phyloP scores from a whole-genome alignment of 495 filamentous ascomycete genomes.

The Podospora anserina region DNA sequence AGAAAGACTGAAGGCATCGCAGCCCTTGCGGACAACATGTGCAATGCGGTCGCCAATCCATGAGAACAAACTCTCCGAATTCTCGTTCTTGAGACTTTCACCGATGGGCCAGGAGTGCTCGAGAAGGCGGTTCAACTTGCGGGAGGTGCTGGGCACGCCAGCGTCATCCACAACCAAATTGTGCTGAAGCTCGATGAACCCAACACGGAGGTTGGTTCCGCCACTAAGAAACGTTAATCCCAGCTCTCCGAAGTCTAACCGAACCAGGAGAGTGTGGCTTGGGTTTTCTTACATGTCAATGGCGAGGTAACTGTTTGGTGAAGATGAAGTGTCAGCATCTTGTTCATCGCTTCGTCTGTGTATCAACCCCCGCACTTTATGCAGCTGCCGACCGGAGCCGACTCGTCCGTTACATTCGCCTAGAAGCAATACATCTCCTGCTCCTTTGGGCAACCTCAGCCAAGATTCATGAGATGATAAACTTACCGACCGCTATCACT shows the following conservation, averaged over 20 bases:
- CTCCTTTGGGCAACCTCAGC: neutral
- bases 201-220: conserved; percentile 76
- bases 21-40: conserved; percentile 58
- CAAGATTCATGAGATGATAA: neutral
- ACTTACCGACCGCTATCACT: conserved; percentile 62
- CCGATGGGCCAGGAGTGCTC: conserved; percentile 77
- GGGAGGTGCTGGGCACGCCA: neutral
- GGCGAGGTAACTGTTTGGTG: conserved; percentile 56
- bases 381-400: neutral
- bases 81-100: conserved; percentile 72
- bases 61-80: conserved; percentile 68
- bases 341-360: neutral
- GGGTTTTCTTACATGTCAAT: conserved; percentile 62
- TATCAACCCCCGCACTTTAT: conserved; percentile 1
- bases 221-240: conserved; percentile 42
- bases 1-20: conserved; percentile 31
- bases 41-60: conserved; percentile 80
- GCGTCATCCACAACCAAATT: conserved; percentile 20
- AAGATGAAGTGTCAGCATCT: conserved; percentile 12
- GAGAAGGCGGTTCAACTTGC: conserved; percentile 44
- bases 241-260: neutral
- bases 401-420: conserved; percentile 4
- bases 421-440: no score
- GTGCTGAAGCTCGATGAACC: conserved; percentile 68
- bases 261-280: conserved; percentile 11